These are phyloP conservation scores for Primulina tabacum DNA, from an alignment of 257 asterid species.

Conservation along the genomic window DNA sequence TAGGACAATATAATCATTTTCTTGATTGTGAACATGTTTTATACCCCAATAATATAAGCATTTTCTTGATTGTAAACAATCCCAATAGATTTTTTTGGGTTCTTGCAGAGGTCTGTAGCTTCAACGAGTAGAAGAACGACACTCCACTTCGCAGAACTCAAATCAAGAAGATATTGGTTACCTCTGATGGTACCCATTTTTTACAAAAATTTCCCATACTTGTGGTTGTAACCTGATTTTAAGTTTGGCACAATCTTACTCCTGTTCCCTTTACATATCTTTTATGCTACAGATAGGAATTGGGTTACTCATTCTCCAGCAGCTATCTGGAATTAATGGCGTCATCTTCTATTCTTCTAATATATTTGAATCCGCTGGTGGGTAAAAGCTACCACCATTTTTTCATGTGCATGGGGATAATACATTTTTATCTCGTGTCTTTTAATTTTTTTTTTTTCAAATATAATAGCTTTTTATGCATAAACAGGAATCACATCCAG, in stretches of 20 bases:
- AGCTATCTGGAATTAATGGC: constrained; percentile 68
- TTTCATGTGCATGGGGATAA: background rate
- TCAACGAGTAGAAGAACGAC: constrained; percentile 76
- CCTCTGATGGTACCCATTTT: constrained; percentile 68
- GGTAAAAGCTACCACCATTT: constrained; percentile 19
- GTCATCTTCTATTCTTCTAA: constrained; percentile 60
- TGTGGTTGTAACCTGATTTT: background rate
- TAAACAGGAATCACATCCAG: constrained; percentile 83
- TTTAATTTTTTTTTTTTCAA: constrained; percentile 11
- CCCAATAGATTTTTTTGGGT: constrained; percentile 13
- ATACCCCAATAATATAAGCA: background rate
- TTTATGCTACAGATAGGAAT: constrained; percentile 48
- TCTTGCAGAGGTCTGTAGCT: constrained; percentile 75
- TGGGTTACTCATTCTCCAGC: constrained; percentile 64
- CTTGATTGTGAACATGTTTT: constrained; percentile 20
- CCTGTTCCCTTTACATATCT: background rate
- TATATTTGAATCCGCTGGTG: constrained; percentile 70
- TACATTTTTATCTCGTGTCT: background rate
- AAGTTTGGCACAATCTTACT: background rate
- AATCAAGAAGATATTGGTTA: constrained; percentile 84
- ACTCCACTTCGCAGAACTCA: constrained; percentile 75
- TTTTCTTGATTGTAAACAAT: constrained; percentile 18
- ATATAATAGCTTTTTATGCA: constrained; percentile 19
- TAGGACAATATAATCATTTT: background rate
- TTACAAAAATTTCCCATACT: background rate